phyloP scores from a whole-genome alignment of 2,329 filamentous ascomycete species.

The Paecilomyces fulvus region DNA sequence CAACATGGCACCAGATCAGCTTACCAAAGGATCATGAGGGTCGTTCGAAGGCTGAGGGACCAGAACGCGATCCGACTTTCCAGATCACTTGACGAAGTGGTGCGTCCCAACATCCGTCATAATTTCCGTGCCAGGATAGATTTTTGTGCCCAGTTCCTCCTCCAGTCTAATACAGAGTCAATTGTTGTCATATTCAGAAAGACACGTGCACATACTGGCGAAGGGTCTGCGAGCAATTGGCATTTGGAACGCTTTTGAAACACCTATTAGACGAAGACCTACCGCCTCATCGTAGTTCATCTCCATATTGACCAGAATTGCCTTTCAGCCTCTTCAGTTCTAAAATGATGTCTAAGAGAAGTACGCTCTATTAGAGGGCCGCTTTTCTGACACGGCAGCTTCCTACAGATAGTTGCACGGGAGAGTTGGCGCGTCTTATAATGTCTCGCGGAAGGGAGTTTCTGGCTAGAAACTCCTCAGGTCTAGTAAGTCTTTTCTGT shows the following conservation, averaged over 20 bases:
- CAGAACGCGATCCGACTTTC: slow-evolving; percentile 35
- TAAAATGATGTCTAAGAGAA: neutral
- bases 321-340: neutral
- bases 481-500: neutral
- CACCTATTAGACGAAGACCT: slow-evolving; percentile 7
- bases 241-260: neutral
- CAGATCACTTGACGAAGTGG: slow-evolving; percentile 53
- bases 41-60: slow-evolving; percentile 44
- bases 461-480: neutral
- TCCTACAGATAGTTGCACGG: neutral
- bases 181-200: neutral
- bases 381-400: neutral
- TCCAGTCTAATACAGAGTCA: slow-evolving; percentile 41
- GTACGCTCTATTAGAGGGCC: neutral
- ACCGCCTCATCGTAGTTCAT: slow-evolving; percentile 40
- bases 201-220: slow-evolving; percentile 11
- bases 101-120: slow-evolving; percentile 54
- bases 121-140: slow-evolving; percentile 51
- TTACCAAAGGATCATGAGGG: slow-evolving; percentile 38
- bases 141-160: slow-evolving; percentile 44
- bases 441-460: neutral
- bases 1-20: slow-evolving; percentile 1
- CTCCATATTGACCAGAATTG: slow-evolving; percentile 33
- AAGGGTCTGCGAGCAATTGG: slow-evolving; percentile 9
- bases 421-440: neutral